phyloP scores from a whole-genome alignment of 805 yeast species.

The Metschnikowia matae region DNA sequence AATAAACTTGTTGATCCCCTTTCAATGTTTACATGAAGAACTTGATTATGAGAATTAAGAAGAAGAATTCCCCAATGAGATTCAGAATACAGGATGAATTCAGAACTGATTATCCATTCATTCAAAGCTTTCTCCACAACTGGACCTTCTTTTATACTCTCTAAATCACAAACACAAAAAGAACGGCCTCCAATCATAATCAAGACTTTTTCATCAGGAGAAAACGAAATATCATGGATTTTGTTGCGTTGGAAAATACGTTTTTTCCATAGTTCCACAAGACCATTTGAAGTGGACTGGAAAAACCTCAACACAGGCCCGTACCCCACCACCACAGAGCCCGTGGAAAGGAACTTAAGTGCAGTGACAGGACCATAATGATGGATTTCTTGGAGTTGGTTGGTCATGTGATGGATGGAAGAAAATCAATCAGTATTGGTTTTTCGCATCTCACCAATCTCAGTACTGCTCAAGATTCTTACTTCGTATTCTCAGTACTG shows the following conservation, averaged over 20 bases:
- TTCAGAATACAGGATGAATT: slow-evolving; percentile 33
- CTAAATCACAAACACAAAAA: slow-evolving; percentile 37
- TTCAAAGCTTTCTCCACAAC: slow-evolving; percentile 48
- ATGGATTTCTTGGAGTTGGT: slow-evolving; percentile 13
- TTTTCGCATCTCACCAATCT: neutral
- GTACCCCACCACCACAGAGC: slow-evolving; percentile 53
- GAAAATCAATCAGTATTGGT: neutral
- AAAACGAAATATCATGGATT: slow-evolving; percentile 67
- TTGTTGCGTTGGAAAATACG: slow-evolving; percentile 67
- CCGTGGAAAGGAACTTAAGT: slow-evolving; percentile 38
- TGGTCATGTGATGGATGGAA: no score
- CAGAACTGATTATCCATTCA: slow-evolving; percentile 78
- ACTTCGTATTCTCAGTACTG: no score
- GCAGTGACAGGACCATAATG: slow-evolving; percentile 74
- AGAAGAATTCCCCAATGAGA: slow-evolving; percentile 37
- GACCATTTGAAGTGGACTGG: slow-evolving; percentile 20
- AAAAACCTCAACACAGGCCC: slow-evolving; percentile 66
- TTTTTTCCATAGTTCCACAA: slow-evolving; percentile 29
- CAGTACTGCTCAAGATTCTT: no score
- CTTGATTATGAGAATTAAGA: slow-evolving; percentile 76
- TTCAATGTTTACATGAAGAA: slow-evolving; percentile 24
- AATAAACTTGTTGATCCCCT: no score
- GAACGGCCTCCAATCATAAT: slow-evolving; percentile 72
- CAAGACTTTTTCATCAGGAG: slow-evolving; percentile 26
- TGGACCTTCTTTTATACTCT: slow-evolving; percentile 2